Evolutionary conservation across 2,329 filamentous ascomycete species (phyloP).

Genomic region (Talaromyces atroroseus): DNA sequence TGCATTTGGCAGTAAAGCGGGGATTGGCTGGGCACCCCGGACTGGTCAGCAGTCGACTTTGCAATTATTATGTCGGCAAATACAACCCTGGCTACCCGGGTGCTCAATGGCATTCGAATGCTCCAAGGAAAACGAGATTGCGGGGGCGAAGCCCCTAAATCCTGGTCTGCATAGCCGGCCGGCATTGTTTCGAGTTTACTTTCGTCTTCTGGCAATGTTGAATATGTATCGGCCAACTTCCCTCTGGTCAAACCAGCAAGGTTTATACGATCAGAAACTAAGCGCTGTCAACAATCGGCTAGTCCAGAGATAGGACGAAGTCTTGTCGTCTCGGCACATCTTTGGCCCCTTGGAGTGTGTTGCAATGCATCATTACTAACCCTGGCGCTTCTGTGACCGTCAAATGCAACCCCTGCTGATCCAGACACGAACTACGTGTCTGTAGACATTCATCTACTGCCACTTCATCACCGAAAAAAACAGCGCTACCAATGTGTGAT

Average conservation of each 20-base stretch:
- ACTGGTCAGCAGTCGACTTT: not conserved
- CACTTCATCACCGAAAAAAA: not conserved
- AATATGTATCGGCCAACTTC: not conserved
- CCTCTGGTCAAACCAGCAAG: not conserved
- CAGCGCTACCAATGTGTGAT: not conserved
- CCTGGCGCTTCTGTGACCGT: not conserved
- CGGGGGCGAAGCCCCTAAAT: not conserved
- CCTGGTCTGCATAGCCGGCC: not conserved
- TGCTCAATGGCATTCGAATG: not conserved
- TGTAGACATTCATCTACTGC: not conserved
- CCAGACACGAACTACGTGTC: no score
- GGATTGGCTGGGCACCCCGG: not conserved
- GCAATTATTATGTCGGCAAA: slow-evolving; percentile 6
- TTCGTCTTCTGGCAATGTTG: no score
- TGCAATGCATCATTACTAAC: not conserved
- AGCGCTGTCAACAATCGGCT: not conserved
- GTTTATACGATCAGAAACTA: not conserved
- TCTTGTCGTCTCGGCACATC: not conserved
- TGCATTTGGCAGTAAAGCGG: not conserved
- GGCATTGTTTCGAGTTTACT: not conserved
- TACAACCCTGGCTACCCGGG: slow-evolving; percentile 5
- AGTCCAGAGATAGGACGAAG: not conserved
- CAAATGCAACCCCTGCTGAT: not conserved
- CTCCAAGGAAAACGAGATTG: slow-evolving; percentile 2
- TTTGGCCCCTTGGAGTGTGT: not conserved